Percentiles rank a stretch among this genome's conserved stretches.
phyloP scores from a whole-genome alignment of 140 eudicot species.

The Anethum foeniculum region DNA sequence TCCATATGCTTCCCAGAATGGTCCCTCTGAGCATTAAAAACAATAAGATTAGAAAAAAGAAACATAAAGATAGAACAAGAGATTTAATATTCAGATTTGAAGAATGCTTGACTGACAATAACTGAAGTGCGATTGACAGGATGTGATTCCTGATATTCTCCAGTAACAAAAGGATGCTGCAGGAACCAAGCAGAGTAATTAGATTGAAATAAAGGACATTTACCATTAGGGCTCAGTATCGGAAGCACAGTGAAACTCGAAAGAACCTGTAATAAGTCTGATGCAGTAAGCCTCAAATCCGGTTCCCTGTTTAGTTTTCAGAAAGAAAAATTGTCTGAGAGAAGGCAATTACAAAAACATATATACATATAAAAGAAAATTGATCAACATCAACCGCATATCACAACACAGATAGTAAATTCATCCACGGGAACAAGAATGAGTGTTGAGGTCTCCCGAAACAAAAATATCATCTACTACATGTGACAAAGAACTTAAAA shows the following conservation, averaged over 20 bases:
- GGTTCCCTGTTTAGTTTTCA: conserved; percentile 55
- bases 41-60: conserved; percentile 19
- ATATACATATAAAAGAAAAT: background rate
- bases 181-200: conserved; percentile 20
- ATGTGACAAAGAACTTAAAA: background rate
- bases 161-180: conserved; percentile 95
- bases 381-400: background rate
- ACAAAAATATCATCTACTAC: background rate
- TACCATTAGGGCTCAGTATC: background rate
- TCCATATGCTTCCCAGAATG: conserved; percentile 35
- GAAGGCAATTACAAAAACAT: background rate
- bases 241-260: background rate
- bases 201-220: background rate
- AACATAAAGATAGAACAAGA: conserved; percentile 1
- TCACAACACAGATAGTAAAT: background rate
- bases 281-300: conserved; percentile 63
- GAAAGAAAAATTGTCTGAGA: background rate
- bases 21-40: conserved; percentile 36
- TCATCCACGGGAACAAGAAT: conserved; percentile 1
- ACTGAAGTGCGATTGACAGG: conserved; percentile 49
- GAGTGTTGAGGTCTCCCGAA: background rate
- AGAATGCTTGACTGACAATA: conserved; percentile 34
- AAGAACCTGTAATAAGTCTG: conserved; percentile 84
- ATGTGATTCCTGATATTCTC: conserved; percentile 52
- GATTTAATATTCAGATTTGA: background rate